Evolutionary conservation across 2,329 filamentous ascomycete species (phyloP).

Genomic region (Cytospora chrysosperma): DNA sequence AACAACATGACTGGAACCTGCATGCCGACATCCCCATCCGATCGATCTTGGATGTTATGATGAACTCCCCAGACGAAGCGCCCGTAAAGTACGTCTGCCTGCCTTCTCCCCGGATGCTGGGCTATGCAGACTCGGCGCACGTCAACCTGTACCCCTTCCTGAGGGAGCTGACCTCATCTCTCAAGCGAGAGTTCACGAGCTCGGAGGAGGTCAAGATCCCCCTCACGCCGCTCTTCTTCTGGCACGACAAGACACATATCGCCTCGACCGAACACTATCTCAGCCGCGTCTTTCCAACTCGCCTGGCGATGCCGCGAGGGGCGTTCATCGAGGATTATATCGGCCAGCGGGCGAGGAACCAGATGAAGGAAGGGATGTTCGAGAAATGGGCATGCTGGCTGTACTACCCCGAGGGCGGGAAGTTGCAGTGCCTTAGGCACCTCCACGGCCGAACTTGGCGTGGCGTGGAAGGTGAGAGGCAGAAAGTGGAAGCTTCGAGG

Average conservation of each 20-base stretch:
- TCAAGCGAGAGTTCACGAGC: slow-evolving; percentile 41
- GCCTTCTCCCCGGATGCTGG: slow-evolving; percentile 50
- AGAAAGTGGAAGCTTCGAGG: slow-evolving; percentile 9
- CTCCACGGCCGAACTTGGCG: slow-evolving; percentile 52
- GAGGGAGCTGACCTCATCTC: slow-evolving; percentile 39
- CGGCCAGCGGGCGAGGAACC: slow-evolving; percentile 52
- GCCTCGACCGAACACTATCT: slow-evolving; percentile 51
- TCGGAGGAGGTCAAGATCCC: slow-evolving; percentile 35
- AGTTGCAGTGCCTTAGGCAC: slow-evolving; percentile 47
- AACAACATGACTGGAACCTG: slow-evolving; percentile 58
- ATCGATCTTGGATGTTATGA: slow-evolving; percentile 48
- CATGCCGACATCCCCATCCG: slow-evolving; percentile 44
- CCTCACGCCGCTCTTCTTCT: slow-evolving; percentile 57
- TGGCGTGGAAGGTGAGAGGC: slow-evolving; percentile 36
- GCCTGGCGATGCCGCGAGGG: slow-evolving; percentile 49
- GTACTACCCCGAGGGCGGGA: slow-evolving; percentile 50
- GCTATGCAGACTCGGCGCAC: slow-evolving; percentile 49
- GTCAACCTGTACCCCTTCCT: slow-evolving; percentile 44
- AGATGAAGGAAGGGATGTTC: slow-evolving; percentile 57
- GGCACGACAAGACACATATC: slow-evolving; percentile 58
- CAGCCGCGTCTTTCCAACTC: slow-evolving; percentile 46
- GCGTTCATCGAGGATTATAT: slow-evolving; percentile 58
- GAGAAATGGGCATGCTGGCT: slow-evolving; percentile 55
- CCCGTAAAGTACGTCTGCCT: slow-evolving; percentile 55
- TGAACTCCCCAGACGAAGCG: slow-evolving; percentile 26